These are phyloP conservation scores for Mycosphaerella sp. DNA, from an alignment of 2,329 filamentous ascomycete genomes.

Conservation along the genomic window DNA sequence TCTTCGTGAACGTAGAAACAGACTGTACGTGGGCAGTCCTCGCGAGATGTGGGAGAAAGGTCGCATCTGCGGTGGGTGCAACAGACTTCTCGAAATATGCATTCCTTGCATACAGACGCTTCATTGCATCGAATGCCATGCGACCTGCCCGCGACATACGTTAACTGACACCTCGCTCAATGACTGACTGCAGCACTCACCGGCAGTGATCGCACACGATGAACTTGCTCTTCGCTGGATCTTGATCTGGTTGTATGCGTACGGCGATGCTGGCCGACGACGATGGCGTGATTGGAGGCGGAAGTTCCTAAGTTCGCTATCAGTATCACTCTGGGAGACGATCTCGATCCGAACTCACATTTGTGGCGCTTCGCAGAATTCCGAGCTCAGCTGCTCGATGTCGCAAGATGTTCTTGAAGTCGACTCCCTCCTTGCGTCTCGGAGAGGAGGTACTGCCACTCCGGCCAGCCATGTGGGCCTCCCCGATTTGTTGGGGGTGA, in stretches of 20 bases:
- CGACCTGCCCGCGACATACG: slow-evolving; percentile 8
- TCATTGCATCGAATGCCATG: slow-evolving; percentile 21
- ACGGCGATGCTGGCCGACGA: neutral
- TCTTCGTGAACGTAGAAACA: slow-evolving; percentile 22
- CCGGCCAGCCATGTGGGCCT: neutral
- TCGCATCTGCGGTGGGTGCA: slow-evolving; percentile 19
- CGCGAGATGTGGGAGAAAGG: slow-evolving; percentile 13
- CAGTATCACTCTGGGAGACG: neutral
- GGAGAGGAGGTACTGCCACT: neutral
- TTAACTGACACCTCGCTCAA: neutral
- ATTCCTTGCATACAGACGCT: slow-evolving; percentile 21
- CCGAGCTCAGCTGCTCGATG: slow-evolving; percentile 14
- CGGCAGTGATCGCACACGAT: slow-evolving; percentile 22
- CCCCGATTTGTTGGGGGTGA: neutral
- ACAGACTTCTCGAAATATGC: slow-evolving; percentile 16
- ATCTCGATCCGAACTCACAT: neutral
- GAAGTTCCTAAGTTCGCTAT: neutral
- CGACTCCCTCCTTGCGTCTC: neutral
- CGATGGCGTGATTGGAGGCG: neutral
- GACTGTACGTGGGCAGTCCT: slow-evolving; percentile 16
- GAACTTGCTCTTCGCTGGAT: slow-evolving; percentile 11
- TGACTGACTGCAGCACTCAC: neutral
- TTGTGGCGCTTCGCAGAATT: slow-evolving; percentile 10
- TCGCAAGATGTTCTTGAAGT: slow-evolving; percentile 9
- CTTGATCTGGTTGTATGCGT: slow-evolving; percentile 1